phyloP scores from a whole-genome alignment of 2,329 filamentous ascomycete species.

The Colletotrichum plurivorum region DNA sequence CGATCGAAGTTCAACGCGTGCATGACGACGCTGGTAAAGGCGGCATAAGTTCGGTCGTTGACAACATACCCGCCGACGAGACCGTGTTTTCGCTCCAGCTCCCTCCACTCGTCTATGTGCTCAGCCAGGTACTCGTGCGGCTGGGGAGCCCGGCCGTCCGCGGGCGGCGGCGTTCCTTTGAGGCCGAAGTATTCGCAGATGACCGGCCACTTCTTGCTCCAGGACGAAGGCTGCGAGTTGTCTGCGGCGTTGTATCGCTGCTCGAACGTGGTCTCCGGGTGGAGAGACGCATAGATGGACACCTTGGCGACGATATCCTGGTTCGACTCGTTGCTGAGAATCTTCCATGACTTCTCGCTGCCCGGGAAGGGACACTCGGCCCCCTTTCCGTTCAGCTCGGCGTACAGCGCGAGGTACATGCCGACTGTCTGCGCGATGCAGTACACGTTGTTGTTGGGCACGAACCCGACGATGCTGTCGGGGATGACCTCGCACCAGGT shows the following conservation, averaged over 20 bases:
- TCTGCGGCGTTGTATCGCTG: slow-evolving; percentile 60
- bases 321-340: no score
- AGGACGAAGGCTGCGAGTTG: slow-evolving; percentile 51
- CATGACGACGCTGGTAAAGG: slow-evolving; percentile 41
- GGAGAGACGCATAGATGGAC: no score
- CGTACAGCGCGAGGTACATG: no score
- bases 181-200: slow-evolving; percentile 62
- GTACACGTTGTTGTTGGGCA: slow-evolving; percentile 59
- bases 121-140: no score
- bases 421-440: slow-evolving; percentile 53
- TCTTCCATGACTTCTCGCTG: no score
- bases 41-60: no score
- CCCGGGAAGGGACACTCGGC: no score
- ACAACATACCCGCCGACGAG: no score
- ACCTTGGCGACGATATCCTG: no score
- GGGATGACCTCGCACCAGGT: slow-evolving; percentile 60
- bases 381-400: no score
- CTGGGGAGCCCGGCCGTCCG: slow-evolving; percentile 37
- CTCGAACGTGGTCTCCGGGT: slow-evolving; percentile 31
- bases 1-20: slow-evolving; percentile 52
- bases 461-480: slow-evolving; percentile 59
- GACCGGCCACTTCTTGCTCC: slow-evolving; percentile 60
- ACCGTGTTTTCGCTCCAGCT: no score
- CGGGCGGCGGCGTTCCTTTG: slow-evolving; percentile 52
- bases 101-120: no score